These are phyloP conservation scores for Backusella westeae DNA, from an alignment of 192 early-diverging fungal genomes.

Conservation along the genomic window DNA sequence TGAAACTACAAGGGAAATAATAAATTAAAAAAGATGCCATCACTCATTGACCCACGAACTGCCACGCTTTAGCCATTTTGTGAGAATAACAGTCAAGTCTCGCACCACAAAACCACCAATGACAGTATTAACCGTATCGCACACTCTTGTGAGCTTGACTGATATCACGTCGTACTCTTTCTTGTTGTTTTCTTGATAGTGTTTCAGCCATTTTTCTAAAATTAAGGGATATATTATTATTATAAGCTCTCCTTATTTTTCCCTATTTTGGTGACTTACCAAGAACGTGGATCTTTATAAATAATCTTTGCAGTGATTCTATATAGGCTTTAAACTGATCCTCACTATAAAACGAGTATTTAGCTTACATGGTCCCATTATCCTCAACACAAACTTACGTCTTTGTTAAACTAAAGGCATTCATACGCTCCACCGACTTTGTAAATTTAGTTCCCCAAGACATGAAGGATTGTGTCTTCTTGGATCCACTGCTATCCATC, in stretches of 20 bases:
- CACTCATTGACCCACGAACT: conserved; percentile 28
- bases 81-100: conserved; percentile 21
- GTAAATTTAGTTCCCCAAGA: conserved; percentile 7
- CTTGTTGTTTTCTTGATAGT: conserved; percentile 7
- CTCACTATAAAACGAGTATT: background rate
- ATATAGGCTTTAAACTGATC: conserved; percentile 24
- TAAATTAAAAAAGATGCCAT: background rate
- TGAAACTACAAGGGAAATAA: background rate
- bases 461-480: conserved; percentile 1
- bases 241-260: background rate
- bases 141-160: conserved; percentile 11
- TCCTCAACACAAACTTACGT: background rate
- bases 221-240: background rate
- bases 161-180: background rate
- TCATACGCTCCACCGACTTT: conserved; percentile 1
- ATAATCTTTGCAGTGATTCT: conserved; percentile 17
- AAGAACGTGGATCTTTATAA: conserved; percentile 23
- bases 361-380: too few species aligned
- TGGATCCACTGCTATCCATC: background rate
- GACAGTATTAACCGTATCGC: conserved; percentile 9
- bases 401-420: conserved; percentile 5
- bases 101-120: conserved; percentile 28
- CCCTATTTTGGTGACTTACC: conserved; percentile 11
- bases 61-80: conserved; percentile 29
- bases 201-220: conserved; percentile 22